Conservation (phyloP, 768 basidiomycete genomes). For the Suillus clintonianus region DNA sequence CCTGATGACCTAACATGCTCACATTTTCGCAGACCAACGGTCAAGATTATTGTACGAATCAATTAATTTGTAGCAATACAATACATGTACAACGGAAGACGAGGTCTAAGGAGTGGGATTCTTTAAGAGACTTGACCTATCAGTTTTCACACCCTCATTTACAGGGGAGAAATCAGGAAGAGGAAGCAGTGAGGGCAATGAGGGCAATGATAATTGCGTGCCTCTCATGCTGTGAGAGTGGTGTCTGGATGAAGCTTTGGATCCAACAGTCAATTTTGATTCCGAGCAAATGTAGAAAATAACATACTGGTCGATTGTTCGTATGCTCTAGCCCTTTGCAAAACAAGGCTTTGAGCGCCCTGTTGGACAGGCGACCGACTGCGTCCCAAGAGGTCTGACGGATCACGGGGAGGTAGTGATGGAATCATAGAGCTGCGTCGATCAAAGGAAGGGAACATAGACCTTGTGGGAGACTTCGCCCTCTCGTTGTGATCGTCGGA, state of each 20-base stretch:
- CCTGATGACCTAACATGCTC: background rate
- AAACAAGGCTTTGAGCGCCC: constrained; percentile 28
- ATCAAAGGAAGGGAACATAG: constrained; percentile 15
- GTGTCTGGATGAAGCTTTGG: background rate
- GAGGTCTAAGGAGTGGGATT: background rate
- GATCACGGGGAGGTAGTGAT: background rate
- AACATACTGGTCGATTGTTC: constrained; percentile 24
- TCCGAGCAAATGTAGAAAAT: background rate
- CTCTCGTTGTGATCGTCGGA: constrained; percentile 13
- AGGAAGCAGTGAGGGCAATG: constrained; percentile 37
- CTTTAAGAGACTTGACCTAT: constrained; percentile 6
- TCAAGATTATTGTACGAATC: background rate
- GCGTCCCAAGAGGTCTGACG: constrained; percentile 13
- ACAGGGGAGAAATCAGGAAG: constrained; percentile 25
- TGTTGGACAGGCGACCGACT: constrained; percentile 6
- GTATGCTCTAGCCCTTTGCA: constrained; percentile 30
- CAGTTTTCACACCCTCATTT: constrained; percentile 11
- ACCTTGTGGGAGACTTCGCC: constrained; percentile 9
- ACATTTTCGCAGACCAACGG: background rate
- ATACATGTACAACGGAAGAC: background rate
- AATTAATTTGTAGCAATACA: background rate
- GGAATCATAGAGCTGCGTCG: constrained; percentile 8
- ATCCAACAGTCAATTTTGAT: background rate
- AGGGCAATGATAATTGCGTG: constrained; percentile 42
- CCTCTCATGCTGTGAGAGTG: constrained; percentile 18